Base-by-base conservation (phyloP, 768 basidiomycete genomes). In the Tricholoma matsutake region DNA sequence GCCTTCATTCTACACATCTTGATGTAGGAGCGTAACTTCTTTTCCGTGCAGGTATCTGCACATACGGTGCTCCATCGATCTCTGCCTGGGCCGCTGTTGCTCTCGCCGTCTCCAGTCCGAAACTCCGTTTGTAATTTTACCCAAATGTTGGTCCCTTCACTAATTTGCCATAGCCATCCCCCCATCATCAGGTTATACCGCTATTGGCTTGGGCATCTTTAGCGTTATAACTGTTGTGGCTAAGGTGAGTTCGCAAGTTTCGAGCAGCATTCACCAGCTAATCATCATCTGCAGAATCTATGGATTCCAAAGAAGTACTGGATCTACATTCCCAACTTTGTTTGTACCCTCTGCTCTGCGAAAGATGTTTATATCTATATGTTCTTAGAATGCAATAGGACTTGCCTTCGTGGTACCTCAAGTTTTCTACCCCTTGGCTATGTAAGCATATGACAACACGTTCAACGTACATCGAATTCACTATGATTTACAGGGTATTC, bases 31-130 rank as follows among this genome's bases (percentile, higher is more conserved):
- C 11, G 7, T 53, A 10, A 32, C 51, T 6, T 18, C 32, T 22
- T 8, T 31, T 31, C 29, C 29, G 16, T 56, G 52, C 18, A 35
- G 67, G 68, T 53, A 13, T 51, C 45, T 86, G 84, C 71, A 79
- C 82, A 32, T 86, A 84, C 64, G 75, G 79, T 62, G 84, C 83
- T 6, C 85, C 85, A 10, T 82, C 80, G 7, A 81, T 85, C 20
- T 66, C 77, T 57, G 84, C 84, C 1, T 86, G 85, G 85, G 75
- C 76, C 34, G 84, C 84, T 35, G 83, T 85, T 35, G 81, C 84
- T 9, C 62, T 79, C 53, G 84, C 81, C 31, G 83, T 84, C 41
- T 75, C 82, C 4, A 68, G 72, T 7, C 80, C 80, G 18, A 73
- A 68, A 41, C 78, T 85, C n/a, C 83, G 77, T 79, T 59, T 59